Evolutionary conservation across 1,284 basidiomycete species (phyloP), one percentile per base, ranked within the genome.

Genomic region (Porogramme epimiltina): DNA sequence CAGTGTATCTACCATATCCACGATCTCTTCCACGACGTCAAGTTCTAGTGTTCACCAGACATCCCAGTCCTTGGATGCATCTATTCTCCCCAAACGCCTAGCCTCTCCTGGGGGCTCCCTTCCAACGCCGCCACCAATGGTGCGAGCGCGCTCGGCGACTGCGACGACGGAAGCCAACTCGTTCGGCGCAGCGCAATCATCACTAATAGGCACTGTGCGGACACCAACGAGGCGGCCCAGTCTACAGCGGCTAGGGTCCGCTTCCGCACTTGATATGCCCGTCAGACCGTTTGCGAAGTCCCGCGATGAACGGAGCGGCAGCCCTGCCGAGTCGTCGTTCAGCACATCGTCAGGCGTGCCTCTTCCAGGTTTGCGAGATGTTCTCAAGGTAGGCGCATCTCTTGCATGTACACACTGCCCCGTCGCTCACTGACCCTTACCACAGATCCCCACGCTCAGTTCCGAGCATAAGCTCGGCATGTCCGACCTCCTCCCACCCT

Each of bases 341-440:
- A 65, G 61, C 41, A 65, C 68, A 51, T 69, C 65, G 51, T 57
- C 61, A 2, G 59, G 54, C 10, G 51, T 75, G 8, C 73, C 75
- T 10, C 69, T 82, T 1, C 83, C 84, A 13, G 85, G 83, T 3
- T 68, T 89, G 38, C 88, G 84, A 60, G 87, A 91, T 62, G 82
- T 87, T 18, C 66, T 89, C 22, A 90, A 89, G 79, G 87, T 87
- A n/a, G n/a, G n/a, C n/a, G n/a, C n/a, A n/a, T n/a, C n/a, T n/a
- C n/a, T n/a, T n/a, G n/a, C n/a, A n/a, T n/a, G n/a, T n/a, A n/a
- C n/a, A n/a, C n/a, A n/a, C n/a, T n/a, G n/a, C n/a, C n/a, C n/a
- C n/a, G n/a, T n/a, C n/a, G n/a, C n/a, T n/a, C n/a, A n/a, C n/a
- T n/a, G n/a, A n/a, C n/a, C n/a, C n/a, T n/a, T n/a, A n/a, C n/a